Base-by-base conservation (phyloP, 768 basidiomycete genomes). In the Leccinum fibrillosum region DNA sequence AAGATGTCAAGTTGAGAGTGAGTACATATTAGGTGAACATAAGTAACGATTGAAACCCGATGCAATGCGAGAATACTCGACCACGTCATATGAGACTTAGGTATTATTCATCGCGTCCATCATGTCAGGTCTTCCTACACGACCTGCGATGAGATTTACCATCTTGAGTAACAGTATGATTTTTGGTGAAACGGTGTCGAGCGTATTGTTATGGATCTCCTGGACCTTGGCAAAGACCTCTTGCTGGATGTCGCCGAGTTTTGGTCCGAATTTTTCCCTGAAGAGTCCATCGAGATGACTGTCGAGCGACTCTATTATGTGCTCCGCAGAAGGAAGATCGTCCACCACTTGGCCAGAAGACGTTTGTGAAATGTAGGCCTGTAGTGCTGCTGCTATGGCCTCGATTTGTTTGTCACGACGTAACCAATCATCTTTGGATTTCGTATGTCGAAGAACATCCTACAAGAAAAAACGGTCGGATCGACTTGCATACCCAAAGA, bases 281-380 rank as follows among this genome's bases (percentile, higher is more conserved):
- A 71, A 55, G 39, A 69, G 64, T 53, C 60, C 55, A n/a, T 68
- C 57, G 21, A 73, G 64, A 2, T 67, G 60, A 34, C 61, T 56
- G 21, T 62, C 60, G 48, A 73, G 64, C 12, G 68, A 63, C 52
- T 68, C 61, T 8, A 74, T 58, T 51, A 73, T 62, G 58, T 73
- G 74, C 35, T 74, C 68, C 4, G 59, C 52, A 19, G 73, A 66
- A 8, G 69, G 71, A 49, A 70, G 56, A 39, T 66, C 56, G 19
- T 54, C 49, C 53, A 48, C 21, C 26, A 56, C 34, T 44, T 61
- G 55, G 21, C 55, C 30, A 15, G 56, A 15, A 3, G 73, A 57
- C 42, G 57, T 49, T 62, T 74, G 73, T 47, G 72, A 63, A 50
- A 73, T 70, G 35, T 64, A 73, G 30, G 73, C 72, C 45, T 67